Percentiles rank a stretch among this genome's conserved stretches.
Conservation (phyloP, 2,329 filamentous ascomycete genomes). For the Beauveria asiatica region DNA sequence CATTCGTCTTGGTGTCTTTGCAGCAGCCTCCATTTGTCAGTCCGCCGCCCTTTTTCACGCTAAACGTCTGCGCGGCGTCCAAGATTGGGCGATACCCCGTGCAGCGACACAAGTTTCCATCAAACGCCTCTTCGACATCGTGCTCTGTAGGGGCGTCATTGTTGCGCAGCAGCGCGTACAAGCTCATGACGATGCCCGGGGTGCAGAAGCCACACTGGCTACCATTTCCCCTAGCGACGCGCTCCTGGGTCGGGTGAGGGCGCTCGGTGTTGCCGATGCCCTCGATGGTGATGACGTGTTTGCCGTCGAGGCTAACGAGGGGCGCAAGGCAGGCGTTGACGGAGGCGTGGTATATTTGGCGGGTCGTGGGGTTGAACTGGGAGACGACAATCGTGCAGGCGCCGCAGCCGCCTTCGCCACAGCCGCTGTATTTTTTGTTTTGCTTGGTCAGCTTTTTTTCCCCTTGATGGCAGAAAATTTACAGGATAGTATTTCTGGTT, state of each 20-base stretch:
- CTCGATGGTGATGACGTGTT: conserved; percentile 96
- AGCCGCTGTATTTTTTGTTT: conserved; percentile 46
- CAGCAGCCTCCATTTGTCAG: conserved; percentile 4
- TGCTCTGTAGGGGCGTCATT: conserved; percentile 67
- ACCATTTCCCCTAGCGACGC: conserved; percentile 83
- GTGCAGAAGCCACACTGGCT: conserved; percentile 95
- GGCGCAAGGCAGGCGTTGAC: conserved; percentile 95
- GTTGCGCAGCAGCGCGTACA: conserved; percentile 88
- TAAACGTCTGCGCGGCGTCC: conserved; percentile 89
- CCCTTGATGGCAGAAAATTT: no score
- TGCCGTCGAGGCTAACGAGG: conserved; percentile 86
- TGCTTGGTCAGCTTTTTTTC: no score
- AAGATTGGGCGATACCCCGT: conserved; percentile 92
- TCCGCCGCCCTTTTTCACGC: conserved; percentile 41
- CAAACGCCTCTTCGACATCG: conserved; percentile 91
- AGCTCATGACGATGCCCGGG: conserved; percentile 94
- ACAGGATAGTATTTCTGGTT: no score
- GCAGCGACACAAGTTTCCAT: conserved; percentile 91
- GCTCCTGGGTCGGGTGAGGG: conserved; percentile 84
- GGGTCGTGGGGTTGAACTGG: conserved; percentile 86
- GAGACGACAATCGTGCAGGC: conserved; percentile 94
- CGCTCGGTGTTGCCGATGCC: conserved; percentile 83
- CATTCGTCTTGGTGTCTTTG: conserved; percentile 29
- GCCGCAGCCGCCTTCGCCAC: conserved; percentile 92
- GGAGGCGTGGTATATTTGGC: conserved; percentile 88